Percentiles rank a stretch among this genome's conserved stretches.
Evolutionary conservation across 371 early-diverging fungal genomes (phyloP).

Genomic region (Mortierella sp.): DNA sequence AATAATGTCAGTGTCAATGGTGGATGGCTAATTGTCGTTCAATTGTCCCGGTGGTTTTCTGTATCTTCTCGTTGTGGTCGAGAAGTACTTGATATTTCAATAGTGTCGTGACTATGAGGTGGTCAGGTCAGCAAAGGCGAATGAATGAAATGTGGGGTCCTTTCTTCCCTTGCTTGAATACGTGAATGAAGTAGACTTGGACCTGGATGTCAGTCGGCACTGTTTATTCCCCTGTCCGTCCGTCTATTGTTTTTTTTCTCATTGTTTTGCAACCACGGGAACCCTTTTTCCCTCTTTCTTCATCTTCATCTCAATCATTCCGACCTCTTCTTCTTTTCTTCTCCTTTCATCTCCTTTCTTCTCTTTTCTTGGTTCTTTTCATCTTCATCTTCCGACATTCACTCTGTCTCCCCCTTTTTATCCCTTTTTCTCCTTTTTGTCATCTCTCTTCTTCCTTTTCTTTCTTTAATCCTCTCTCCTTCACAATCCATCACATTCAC

Average conservation of each 20-base stretch:
- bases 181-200: too few relatives aligned
- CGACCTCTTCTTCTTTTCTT: neutral
- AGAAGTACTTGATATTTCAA: too few relatives aligned
- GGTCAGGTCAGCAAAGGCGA: too few relatives aligned
- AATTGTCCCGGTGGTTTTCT: too few relatives aligned
- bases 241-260: neutral
- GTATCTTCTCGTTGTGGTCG: too few relatives aligned
- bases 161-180: too few relatives aligned
- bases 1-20: too few relatives aligned
- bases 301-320: neutral
- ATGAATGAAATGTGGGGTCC: too few relatives aligned
- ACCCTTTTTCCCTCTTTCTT: neutral
- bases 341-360: neutral
- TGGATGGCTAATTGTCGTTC: too few relatives aligned
- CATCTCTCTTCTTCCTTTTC: neutral
- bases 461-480: conserved; percentile 1
- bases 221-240: neutral
- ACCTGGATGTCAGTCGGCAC: too few relatives aligned
- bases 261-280: neutral
- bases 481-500: neutral
- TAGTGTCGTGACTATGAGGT: too few relatives aligned
- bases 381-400: conserved; percentile 9
- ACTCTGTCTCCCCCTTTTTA: neutral
- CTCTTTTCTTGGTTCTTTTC: neutral
- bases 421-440: neutral